Conservation (phyloP, 495 filamentous ascomycete species). For the Achaetomiella virescens region DNA sequence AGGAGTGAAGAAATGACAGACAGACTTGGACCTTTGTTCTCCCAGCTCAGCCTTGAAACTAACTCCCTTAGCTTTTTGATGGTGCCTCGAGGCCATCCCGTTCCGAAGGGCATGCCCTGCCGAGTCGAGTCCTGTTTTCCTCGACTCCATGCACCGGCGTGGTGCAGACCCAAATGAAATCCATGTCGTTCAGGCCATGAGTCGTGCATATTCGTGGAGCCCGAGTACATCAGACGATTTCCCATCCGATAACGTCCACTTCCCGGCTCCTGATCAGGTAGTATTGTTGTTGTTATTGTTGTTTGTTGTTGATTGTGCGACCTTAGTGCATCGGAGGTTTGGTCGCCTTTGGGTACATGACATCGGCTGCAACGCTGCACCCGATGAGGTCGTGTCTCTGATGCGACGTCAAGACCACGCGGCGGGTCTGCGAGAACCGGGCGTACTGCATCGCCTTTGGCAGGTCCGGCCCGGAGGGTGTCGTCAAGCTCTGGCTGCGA, state of each 20-base stretch:
- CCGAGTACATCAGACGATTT: neutral
- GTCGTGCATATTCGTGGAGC: constrained; percentile 19
- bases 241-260: neutral
- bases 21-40: constrained; percentile 14
- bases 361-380: neutral
- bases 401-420: constrained; percentile 4
- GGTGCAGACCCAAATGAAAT: constrained; percentile 19
- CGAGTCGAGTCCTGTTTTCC: constrained; percentile 23
- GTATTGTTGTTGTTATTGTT: neutral
- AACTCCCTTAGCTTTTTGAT: neutral
- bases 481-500: constrained; percentile 43
- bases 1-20: constrained; percentile 6
- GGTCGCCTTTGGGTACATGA: constrained; percentile 2
- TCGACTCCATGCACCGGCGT: constrained; percentile 13
- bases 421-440: constrained; percentile 14
- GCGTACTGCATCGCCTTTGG: constrained; percentile 15
- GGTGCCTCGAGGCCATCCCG: constrained; percentile 2
- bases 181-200: constrained; percentile 16
- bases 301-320: neutral
- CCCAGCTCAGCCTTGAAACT: neutral
- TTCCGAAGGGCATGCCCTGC: constrained; percentile 6
- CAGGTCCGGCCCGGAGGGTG: constrained; percentile 32
- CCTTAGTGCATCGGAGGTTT: neutral
- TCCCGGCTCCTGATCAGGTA: neutral
- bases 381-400: constrained; percentile 16